Conservation (phyloP, 345 rosid genomes). For the Eucalyptus pauciflora region DNA sequence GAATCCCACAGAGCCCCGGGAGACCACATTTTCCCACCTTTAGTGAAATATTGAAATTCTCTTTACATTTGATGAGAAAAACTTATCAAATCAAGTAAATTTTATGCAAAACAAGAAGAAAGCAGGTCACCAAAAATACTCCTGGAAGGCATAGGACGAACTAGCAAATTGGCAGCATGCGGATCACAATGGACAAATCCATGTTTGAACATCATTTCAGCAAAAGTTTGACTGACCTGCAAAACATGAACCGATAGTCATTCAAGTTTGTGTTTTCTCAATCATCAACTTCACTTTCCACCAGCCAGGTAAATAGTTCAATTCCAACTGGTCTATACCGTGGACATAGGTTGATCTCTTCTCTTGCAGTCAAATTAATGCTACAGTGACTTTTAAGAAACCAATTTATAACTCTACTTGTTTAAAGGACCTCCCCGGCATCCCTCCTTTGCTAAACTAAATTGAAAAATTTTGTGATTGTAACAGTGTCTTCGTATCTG, state of each 20-base stretch:
- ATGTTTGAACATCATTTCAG: slow-evolving; percentile 95
- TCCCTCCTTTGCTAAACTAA: neutral
- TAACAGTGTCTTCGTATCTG: neutral
- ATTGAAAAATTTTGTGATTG: neutral
- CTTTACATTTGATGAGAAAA: neutral
- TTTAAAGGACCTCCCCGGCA: neutral
- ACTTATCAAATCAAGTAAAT: neutral
- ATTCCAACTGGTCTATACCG: neutral
- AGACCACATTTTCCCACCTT: neutral
- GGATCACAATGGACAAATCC: slow-evolving; percentile 99
- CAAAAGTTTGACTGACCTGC: slow-evolving; percentile 84
- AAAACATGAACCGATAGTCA: neutral
- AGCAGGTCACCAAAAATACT: slow-evolving; percentile 42
- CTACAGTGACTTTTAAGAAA: neutral
- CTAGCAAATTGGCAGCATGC: slow-evolving; percentile 90
- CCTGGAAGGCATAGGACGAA: slow-evolving; percentile 72
- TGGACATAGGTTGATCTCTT: neutral
- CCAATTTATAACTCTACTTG: neutral
- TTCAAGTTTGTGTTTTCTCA: neutral
- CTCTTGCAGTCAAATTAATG: neutral
- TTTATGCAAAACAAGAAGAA: neutral
- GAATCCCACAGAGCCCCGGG: neutral
- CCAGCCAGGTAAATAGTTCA: neutral
- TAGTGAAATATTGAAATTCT: neutral
- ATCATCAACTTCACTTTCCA: neutral